Conservation (phyloP, 495 filamentous ascomycete species). For the Podospora pseudocomata region DNA sequence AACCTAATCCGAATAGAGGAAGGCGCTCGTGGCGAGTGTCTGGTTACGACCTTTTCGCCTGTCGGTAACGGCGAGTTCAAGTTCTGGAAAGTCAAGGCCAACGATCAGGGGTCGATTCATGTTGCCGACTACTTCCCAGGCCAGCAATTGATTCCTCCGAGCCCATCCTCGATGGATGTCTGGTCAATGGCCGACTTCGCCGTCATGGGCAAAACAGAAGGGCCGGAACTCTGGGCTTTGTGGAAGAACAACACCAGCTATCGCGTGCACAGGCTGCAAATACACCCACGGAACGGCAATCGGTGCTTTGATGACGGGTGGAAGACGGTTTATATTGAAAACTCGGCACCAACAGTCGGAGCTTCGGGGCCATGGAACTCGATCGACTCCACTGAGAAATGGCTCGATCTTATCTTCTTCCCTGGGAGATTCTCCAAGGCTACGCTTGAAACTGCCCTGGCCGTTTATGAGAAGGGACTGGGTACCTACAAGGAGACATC, state of each 20-base stretch:
- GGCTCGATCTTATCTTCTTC: slow-evolving; percentile 71
- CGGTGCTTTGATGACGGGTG: slow-evolving; percentile 68
- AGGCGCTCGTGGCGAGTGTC: slow-evolving; percentile 60
- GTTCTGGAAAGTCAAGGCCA: slow-evolving; percentile 77
- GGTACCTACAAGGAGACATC: slow-evolving; percentile 38
- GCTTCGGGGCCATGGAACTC: slow-evolving; percentile 57
- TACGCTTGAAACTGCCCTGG: slow-evolving; percentile 77
- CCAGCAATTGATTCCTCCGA: slow-evolving; percentile 59
- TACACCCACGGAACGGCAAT: slow-evolving; percentile 30
- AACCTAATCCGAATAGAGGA: slow-evolving; percentile 71
- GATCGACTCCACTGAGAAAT: slow-evolving; percentile 61
- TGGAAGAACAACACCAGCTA: slow-evolving; percentile 83
- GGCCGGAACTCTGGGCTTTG: slow-evolving; percentile 71
- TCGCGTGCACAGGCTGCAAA: slow-evolving; percentile 58
- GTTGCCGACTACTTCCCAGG: slow-evolving; percentile 68
- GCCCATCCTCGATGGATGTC: slow-evolving; percentile 66
- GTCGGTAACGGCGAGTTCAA: slow-evolving; percentile 87
- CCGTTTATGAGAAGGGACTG: slow-evolving; percentile 64
- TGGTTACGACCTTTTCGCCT: slow-evolving; percentile 82
- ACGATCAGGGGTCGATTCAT: slow-evolving; percentile 57
- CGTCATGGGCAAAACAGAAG: slow-evolving; percentile 44
- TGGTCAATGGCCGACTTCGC: slow-evolving; percentile 88
- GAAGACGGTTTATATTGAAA: slow-evolving; percentile 66
- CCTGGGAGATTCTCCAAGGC: slow-evolving; percentile 72
- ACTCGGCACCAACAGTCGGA: slow-evolving; percentile 52